Base-by-base conservation (phyloP, 495 filamentous ascomycete species). In the Chaetomium fimeti region DNA sequence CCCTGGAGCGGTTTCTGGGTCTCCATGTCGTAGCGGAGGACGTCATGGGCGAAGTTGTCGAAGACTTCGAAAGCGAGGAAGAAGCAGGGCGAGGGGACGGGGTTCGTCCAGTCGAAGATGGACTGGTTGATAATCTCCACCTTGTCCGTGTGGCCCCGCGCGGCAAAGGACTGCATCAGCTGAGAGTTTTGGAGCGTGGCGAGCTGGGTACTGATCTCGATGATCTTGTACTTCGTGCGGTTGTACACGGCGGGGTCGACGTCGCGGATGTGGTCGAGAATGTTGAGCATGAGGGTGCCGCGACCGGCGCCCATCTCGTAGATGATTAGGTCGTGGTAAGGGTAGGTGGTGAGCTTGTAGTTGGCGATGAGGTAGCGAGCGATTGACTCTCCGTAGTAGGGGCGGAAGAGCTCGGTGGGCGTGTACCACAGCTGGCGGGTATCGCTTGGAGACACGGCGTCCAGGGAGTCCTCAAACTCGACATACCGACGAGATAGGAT, bases 261-360 rank as follows among this genome's bases (percentile, higher is more conserved):
- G 69, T 90, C 88, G 64, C 93, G 91, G 74, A 99, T 95, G 78
- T 93, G 94, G 80, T 99, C 93, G 57, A 99, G 83, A 62, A 98
- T 92, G 75, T 99, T 98, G 68, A 92, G 82, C 94, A 99, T 99
- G 70, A 99, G 84, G 5, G 95, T 99, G 49, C 94, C 94, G 71
- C 97, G 94, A 62, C 94, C 94, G 54, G 94, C 94, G 24, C 94
- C 94, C 86, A 99, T 92, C 75, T 99, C 94, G 83, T 97, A 99
- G 71, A 99, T 96, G 65, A 95, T 91, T 55, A 99, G 85, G 79
- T 99, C 94, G 76, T 95, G 88, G 81, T 97, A 96, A 8, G 94
- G 95, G 76, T 93, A 97, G 25, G 91, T 85, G 28, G 89, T 90
- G 71, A 97, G 84, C 74, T 93, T 91, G 83, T 99, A 99, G 79